These are phyloP conservation scores for Blastomyces parvus DNA, from an alignment of 2,329 filamentous ascomycete species.

Conservation along the genomic window DNA sequence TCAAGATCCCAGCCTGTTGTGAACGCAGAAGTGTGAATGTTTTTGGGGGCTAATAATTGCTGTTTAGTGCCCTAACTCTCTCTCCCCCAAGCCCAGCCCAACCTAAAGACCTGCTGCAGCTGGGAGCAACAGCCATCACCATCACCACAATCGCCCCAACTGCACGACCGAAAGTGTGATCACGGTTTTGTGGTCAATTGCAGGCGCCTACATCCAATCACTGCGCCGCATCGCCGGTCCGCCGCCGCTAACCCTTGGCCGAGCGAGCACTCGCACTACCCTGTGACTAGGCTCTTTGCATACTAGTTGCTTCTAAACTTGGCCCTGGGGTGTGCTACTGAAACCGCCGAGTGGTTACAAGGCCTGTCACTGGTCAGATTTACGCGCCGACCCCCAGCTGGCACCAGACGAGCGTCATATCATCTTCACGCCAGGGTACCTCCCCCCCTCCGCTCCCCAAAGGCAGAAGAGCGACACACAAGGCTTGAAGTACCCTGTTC, in stretches of 20 bases:
- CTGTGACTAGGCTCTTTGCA: constrained; percentile 10
- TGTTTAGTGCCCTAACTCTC: background rate
- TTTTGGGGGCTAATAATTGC: constrained; percentile 2
- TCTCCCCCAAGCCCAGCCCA: background rate
- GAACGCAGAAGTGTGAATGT: background rate
- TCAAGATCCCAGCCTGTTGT: background rate
- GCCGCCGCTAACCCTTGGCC: background rate
- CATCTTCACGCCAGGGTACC: background rate
- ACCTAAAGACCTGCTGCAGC: background rate
- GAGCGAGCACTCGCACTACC: background rate
- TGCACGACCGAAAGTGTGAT: constrained; percentile 8
- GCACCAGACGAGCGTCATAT: background rate
- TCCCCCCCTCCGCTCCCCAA: background rate
- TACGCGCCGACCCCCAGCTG: constrained; percentile 6
- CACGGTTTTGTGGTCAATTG: constrained; percentile 5
- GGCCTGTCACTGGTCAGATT: constrained; percentile 7
- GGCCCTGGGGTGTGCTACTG: constrained; percentile 4
- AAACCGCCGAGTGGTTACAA: background rate
- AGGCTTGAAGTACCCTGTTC: constrained; percentile 8
- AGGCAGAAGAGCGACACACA: background rate
- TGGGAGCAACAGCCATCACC: constrained; percentile 2
- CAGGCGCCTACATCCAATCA: constrained; percentile 2
- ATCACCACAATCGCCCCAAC: background rate
- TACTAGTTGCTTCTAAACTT: constrained; percentile 15
- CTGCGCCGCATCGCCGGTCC: background rate